Evolutionary conservation across 768 basidiomycete genomes (phyloP), one percentile per base, ranked within the genome.

Genomic region (Hydnum rufescens): DNA sequence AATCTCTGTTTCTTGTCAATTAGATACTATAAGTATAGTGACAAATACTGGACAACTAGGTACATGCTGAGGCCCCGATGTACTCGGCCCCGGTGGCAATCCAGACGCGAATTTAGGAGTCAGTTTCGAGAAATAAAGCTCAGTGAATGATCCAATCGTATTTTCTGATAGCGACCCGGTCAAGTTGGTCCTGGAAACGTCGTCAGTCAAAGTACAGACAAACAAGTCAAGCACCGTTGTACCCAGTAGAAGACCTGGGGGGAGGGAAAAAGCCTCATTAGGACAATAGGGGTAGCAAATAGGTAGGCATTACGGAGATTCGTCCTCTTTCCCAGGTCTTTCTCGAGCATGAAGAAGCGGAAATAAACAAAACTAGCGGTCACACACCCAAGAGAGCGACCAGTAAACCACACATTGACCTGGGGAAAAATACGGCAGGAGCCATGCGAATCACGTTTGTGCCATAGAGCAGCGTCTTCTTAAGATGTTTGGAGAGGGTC

Each of bases 221-320:
- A 16, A 26, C 44, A 13, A 13, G 16, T 16, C 44, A 26, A 26
- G 26, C 44, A 13, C 8, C 13, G 8, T 47, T 25, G 8, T 28
- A 13, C 8, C 26, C 44, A 26, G 26, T 28, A 13, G 44, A 47
- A 47, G 13, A 28, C 44, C 25, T 13, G 44, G 13, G 16, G 8
- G 13, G 26, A 47, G 26, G 44, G 44, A 39, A 8, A 8, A 8
- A 39, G 34, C 19, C 19, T 39, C 8, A 8, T 19, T 39, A 8
- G 8, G 34, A 32, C 36, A 16, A 58, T 49, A 4, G 57, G 57
- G 18, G 58, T 49, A 6, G 59, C 59, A 39, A 60, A 59, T 13
- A 60, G 22, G 44, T 59, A 59, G 6, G 59, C 58, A 34, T 59
- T 57, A 8, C 58, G 57, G 22, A 59, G 32, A 4, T 34, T 36